Evolutionary conservation across 1,139 yeast species (phyloP).

Genomic region (Eremothecium coryli): DNA sequence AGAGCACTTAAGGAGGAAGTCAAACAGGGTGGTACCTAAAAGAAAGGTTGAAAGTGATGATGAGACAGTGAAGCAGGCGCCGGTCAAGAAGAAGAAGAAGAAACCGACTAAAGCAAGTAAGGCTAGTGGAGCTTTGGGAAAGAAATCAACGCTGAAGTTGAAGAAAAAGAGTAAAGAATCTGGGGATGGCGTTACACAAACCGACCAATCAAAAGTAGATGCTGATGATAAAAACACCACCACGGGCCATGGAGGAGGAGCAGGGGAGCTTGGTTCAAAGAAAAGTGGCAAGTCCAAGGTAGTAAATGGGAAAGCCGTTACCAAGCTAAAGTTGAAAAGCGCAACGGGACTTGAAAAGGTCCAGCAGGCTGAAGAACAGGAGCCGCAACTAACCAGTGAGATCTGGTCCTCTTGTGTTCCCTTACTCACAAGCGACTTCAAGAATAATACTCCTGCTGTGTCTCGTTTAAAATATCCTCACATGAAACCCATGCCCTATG

Average conservation of each 20-base stretch:
- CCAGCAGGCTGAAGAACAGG: constrained; percentile 1
- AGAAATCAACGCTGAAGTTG: constrained; percentile 4
- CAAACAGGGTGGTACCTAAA: constrained; percentile 11
- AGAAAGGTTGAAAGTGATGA: constrained; percentile 11
- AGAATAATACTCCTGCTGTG: constrained; percentile 23
- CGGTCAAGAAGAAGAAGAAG: constrained; percentile 5
- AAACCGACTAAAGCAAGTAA: constrained; percentile 3
- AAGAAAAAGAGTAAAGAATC: constrained; percentile 5
- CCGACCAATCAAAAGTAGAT: not conserved
- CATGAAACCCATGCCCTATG: constrained; percentile 36
- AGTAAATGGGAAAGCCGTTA: not conserved
- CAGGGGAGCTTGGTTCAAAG: not conserved
- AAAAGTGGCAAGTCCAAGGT: not conserved
- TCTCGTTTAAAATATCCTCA: constrained; percentile 26
- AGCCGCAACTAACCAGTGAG: constrained; percentile 7
- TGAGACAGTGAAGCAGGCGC: constrained; percentile 8
- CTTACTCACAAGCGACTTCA: constrained; percentile 20
- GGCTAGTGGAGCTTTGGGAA: not conserved
- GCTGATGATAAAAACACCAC: not conserved
- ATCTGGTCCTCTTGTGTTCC: constrained; percentile 27
- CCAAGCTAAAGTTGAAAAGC: not conserved
- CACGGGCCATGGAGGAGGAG: no score
- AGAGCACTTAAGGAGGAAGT: constrained; percentile 7
- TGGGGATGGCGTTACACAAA: constrained; percentile 5
- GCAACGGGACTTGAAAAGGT: not conserved